Evolutionary conservation across 768 basidiomycete species (phyloP).

Genomic region (Hygrophorus pudorinus): DNA sequence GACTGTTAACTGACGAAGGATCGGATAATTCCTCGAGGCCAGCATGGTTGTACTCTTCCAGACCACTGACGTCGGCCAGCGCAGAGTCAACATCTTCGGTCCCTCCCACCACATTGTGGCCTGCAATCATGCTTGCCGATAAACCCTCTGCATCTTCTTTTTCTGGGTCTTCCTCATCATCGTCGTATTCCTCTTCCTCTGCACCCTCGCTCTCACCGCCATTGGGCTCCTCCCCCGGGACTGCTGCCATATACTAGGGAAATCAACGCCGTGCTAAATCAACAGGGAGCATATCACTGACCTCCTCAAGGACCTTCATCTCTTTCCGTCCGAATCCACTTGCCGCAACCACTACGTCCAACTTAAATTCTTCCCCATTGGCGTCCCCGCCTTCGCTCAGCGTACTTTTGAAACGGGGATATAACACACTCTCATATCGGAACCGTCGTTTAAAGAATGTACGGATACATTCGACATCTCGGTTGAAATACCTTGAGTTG

Average conservation of each 20-base stretch:
- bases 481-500: slow-evolving; percentile 87
- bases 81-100: slow-evolving; percentile 9
- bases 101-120: too few relatives aligned
- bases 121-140: too few relatives aligned
- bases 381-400: slow-evolving; percentile 35
- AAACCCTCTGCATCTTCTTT: slow-evolving; percentile 5
- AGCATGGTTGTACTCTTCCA: background rate
- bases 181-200: slow-evolving; percentile 20
- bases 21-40: slow-evolving; percentile 18
- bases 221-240: slow-evolving; percentile 27
- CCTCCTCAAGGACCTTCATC: slow-evolving; percentile 76
- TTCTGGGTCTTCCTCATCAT: slow-evolving; percentile 21
- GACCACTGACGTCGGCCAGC: too few relatives aligned
- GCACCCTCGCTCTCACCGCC: slow-evolving; percentile 27
- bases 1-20: slow-evolving; percentile 19
- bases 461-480: slow-evolving; percentile 94
- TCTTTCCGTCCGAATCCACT: slow-evolving; percentile 88
- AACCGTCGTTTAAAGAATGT: slow-evolving; percentile 88
- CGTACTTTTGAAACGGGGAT: slow-evolving; percentile 73
- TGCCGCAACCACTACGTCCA: slow-evolving; percentile 90
- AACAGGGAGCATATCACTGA: slow-evolving; percentile 27
- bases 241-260: slow-evolving; percentile 58
- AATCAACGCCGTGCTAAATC: slow-evolving; percentile 11
- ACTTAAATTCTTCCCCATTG: slow-evolving; percentile 41
- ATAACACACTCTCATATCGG: slow-evolving; percentile 83